Conservation (phyloP, 495 filamentous ascomycete species). For the Aspergillus campestris region DNA sequence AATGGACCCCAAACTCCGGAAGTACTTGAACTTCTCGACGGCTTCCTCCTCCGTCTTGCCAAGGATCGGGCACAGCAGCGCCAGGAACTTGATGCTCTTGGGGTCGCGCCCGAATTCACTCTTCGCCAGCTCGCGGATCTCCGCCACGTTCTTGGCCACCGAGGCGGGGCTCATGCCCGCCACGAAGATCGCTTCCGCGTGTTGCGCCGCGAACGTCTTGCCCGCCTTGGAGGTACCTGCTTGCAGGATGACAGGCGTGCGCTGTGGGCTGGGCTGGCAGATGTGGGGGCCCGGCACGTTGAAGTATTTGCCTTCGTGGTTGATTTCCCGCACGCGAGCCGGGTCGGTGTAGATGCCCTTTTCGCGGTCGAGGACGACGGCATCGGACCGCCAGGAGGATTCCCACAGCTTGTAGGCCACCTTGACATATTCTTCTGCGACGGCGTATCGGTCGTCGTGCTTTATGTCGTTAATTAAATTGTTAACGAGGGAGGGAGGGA, state of each 20-base stretch:
- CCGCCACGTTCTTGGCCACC: conserved; percentile 40
- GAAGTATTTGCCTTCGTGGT: conserved; percentile 60
- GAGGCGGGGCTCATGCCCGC: conserved; percentile 40
- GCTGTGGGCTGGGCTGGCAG: conserved; percentile 54
- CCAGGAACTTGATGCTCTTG: conserved; percentile 44
- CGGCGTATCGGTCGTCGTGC: conserved; percentile 61
- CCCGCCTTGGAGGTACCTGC: conserved; percentile 57
- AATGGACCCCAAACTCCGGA: conserved; percentile 38
- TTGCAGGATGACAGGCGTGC: conserved; percentile 58
- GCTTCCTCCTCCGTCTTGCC: conserved; percentile 49
- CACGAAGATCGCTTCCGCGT: conserved; percentile 47
- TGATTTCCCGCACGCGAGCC: conserved; percentile 49
- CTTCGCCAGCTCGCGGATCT: conserved; percentile 41
- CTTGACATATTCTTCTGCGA: conserved; percentile 59
- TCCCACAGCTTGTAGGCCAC: conserved; percentile 65
- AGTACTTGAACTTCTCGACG: conserved; percentile 41
- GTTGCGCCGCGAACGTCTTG: conserved; percentile 54
- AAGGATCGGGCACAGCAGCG: conserved; percentile 42
- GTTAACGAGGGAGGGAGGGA: neutral
- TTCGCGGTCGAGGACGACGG: conserved; percentile 48
- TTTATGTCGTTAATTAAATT: too few relatives aligned
- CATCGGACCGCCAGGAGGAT: conserved; percentile 61
- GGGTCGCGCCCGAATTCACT: conserved; percentile 39
- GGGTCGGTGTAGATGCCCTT: conserved; percentile 53
- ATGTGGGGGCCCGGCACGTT: conserved; percentile 57